Base-by-base conservation (phyloP, 164 flowering plant genomes). In the Annona cherimola region DNA sequence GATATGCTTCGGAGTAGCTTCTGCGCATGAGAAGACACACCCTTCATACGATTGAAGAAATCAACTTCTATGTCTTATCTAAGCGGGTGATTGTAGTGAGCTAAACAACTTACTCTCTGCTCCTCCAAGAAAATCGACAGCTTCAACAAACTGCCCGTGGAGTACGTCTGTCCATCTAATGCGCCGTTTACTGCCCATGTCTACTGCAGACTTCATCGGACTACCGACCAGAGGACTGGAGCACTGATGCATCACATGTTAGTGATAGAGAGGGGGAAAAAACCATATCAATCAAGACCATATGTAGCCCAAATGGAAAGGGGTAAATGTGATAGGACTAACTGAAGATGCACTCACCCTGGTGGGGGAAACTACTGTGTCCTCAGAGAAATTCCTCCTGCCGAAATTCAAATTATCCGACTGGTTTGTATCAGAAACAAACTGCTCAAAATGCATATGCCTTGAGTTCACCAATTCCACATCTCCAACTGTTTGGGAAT, bases 1-100 rank as follows among this genome's bases (percentile, higher is more conserved):
- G 54, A 91, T 87, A 63, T 84, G 89, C 81, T 89, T 91, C 14
- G 97, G 97, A 5, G 94, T 91, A 69, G 97, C 94, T 78, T 84
- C 97, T 91, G 62, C 50, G 76, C 71, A 50, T 16, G 6, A 69
- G 35, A 64, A 62, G 59, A 14, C 41, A 43, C 67, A 50, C 2
- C 35, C 35, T 26, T 26, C 35, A 26, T 62, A 6, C 65, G 19
- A 54, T 26, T 9, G 65, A 62, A 7, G 19, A 62, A 62, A 18
- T 5, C 19, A 26, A 26, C 35, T 26, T 26, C 35, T 26, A 26
- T 26, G 35, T 26, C 35, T 26, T 26, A 26, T 18, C 18, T 8
- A 65, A 8, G 35, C 9, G 65, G 6, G 2, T 39, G 5, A 63
- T 6, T 55, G 14, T n/a, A 6, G 41, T 26, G 42, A 18, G n/a